phyloP scores from a whole-genome alignment of 2,329 filamentous ascomycete genomes.

The Phaeosphaeriaceae sp. region DNA sequence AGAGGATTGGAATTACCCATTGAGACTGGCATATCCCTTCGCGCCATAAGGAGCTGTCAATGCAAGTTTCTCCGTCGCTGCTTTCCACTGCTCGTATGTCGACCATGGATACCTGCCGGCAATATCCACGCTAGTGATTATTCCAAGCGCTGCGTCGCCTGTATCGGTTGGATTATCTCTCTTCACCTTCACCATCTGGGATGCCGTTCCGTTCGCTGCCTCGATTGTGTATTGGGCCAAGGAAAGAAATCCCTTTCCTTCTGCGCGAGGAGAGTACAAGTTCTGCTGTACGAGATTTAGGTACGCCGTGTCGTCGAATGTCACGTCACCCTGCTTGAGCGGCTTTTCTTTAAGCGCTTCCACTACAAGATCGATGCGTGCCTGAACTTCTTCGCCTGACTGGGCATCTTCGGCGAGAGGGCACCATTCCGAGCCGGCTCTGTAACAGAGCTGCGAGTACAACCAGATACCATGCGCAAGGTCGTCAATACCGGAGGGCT shows the following conservation, averaged over 20 bases:
- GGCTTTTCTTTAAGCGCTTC: slow-evolving; percentile 1
- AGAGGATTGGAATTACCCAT: neutral
- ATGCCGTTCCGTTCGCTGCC: neutral
- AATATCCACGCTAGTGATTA: neutral
- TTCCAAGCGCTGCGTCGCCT: neutral
- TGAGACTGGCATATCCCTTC: neutral
- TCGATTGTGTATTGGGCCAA: neutral
- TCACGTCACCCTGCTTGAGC: slow-evolving; percentile 10
- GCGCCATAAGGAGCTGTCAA: neutral
- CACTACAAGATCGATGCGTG: slow-evolving; percentile 7
- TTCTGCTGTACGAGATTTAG: neutral
- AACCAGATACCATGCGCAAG: slow-evolving; percentile 32
- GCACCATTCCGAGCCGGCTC: slow-evolving; percentile 47
- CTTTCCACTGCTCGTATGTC: slow-evolving; percentile 2
- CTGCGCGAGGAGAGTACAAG: neutral
- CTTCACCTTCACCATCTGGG: neutral
- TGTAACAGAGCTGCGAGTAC: slow-evolving; percentile 63
- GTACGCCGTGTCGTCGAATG: neutral
- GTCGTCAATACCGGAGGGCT: neutral
- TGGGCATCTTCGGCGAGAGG: slow-evolving; percentile 2
- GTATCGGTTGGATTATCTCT: neutral
- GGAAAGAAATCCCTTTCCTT: neutral
- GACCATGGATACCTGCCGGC: neutral
- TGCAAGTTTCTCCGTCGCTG: neutral
- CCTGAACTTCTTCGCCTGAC: slow-evolving; percentile 3